phyloP scores from a whole-genome alignment of 1,284 basidiomycete species.

The Trametes pubescens region DNA sequence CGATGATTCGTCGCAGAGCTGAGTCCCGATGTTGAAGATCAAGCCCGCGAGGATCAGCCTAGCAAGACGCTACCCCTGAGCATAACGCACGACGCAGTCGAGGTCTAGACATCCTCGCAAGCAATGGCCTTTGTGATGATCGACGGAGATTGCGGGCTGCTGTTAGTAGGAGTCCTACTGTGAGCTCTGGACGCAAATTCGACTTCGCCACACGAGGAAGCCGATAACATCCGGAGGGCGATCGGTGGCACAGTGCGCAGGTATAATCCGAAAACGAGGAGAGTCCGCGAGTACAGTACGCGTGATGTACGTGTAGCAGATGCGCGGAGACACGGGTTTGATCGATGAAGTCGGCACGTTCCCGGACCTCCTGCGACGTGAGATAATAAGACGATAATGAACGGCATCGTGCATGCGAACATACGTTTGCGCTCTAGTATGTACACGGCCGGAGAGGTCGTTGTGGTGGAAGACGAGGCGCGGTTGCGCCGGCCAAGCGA shows the following conservation, averaged over 20 bases:
- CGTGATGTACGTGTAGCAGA: constrained; percentile 14
- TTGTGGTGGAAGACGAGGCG: too few species aligned
- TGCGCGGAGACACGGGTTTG: constrained; percentile 11
- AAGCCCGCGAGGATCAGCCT: too few species aligned
- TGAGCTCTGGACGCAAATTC: neutral
- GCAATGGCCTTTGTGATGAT: too few species aligned
- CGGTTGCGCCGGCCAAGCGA: neutral
- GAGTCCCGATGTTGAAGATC: too few species aligned
- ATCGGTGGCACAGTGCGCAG: neutral
- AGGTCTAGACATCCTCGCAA: too few species aligned
- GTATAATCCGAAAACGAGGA: constrained; percentile 1
- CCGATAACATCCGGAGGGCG: neutral
- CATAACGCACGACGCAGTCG: too few species aligned
- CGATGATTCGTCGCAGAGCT: too few species aligned
- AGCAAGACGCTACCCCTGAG: too few species aligned
- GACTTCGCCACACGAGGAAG: neutral
- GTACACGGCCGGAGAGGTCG: neutral
- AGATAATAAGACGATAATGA: constrained; percentile 1
- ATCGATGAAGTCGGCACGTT: constrained; percentile 18
- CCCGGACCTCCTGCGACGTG: constrained; percentile 1
- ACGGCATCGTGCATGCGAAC: neutral
- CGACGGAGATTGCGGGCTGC: too few species aligned
- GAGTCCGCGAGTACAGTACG: constrained; percentile 1
- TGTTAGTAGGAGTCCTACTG: neutral
- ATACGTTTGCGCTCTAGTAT: neutral